Percentiles rank a stretch among this genome's conserved stretches.
phyloP scores from a whole-genome alignment of 495 filamentous ascomycete genomes.

The Tuber brumale region DNA sequence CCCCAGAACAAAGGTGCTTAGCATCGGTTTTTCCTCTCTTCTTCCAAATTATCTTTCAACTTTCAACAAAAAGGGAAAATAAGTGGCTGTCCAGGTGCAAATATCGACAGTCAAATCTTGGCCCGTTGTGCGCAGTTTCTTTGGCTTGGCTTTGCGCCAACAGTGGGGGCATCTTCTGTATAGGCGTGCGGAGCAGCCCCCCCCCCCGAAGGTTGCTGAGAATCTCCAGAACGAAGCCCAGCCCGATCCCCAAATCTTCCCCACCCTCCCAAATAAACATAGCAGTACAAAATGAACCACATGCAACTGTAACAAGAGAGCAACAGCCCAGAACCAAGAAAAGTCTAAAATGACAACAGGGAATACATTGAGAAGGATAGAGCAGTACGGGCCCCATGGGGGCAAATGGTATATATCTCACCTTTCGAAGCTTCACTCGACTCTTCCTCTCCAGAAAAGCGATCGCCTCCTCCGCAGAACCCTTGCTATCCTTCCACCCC shows the following conservation, averaged over 20 bases:
- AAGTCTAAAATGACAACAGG: background rate
- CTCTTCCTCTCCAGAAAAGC: slow-evolving; percentile 78
- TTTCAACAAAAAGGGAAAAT: slow-evolving; percentile 21
- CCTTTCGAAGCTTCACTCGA: slow-evolving; percentile 70
- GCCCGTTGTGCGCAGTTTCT: slow-evolving; percentile 14
- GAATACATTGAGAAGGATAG: background rate
- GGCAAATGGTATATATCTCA: slow-evolving; percentile 54
- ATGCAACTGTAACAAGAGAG: background rate
- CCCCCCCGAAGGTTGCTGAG: slow-evolving; percentile 16
- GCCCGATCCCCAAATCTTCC: slow-evolving; percentile 24
- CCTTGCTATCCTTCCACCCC: slow-evolving; percentile 73
- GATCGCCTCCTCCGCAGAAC: slow-evolving; percentile 62
- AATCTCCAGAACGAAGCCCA: slow-evolving; percentile 26
- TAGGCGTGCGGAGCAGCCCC: slow-evolving; percentile 20
- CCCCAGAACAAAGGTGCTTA: slow-evolving; percentile 28
- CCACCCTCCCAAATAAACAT: slow-evolving; percentile 13
- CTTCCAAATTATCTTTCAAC: slow-evolving; percentile 14
- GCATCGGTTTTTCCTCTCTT: slow-evolving; percentile 36
- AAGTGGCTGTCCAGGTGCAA: slow-evolving; percentile 4
- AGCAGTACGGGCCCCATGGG: background rate
- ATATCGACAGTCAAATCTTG: slow-evolving; percentile 19
- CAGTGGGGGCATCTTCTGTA: slow-evolving; percentile 29
- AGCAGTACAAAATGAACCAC: slow-evolving; percentile 32
- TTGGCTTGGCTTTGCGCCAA: slow-evolving; percentile 6
- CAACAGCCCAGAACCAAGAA: background rate